Conservation (phyloP, 2,329 filamentous ascomycete species). For the Gliomastix tumulicola region DNA sequence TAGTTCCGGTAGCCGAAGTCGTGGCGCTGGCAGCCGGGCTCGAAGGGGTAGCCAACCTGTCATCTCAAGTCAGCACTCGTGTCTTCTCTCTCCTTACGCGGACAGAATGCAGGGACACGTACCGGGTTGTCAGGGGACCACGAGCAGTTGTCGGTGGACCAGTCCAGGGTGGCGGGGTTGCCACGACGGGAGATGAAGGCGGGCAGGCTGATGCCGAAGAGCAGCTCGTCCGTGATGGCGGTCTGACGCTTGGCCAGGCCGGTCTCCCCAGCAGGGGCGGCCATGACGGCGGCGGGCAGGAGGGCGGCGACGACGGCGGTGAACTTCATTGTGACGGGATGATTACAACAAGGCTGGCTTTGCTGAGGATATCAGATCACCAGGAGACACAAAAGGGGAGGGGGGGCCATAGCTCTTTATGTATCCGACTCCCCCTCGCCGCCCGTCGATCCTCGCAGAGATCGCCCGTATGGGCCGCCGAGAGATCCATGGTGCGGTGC, state of each 20-base stretch:
- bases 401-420: no score
- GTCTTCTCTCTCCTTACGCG: no score
- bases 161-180: constrained; percentile 25
- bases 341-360: no score
- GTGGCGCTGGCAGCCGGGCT: constrained; percentile 12
- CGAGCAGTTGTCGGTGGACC: constrained; percentile 26
- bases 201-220: constrained; percentile 29
- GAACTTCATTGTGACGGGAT: constrained; percentile 5
- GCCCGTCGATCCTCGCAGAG: no score
- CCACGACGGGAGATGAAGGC: constrained; percentile 27
- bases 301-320: constrained; percentile 1
- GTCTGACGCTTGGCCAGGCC: constrained; percentile 2
- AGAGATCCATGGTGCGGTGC: no score
- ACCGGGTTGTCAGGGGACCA: constrained; percentile 26
- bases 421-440: no score
- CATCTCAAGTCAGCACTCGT: no score
- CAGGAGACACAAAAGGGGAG: no score
- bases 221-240: constrained; percentile 28
- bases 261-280: neutral
- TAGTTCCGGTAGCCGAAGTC: constrained; percentile 17
- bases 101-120: no score
- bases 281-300: constrained; percentile 2
- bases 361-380: no score
- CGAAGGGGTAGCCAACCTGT: neutral
- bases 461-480: no score